Evolutionary conservation across 306 rosid genomes (phyloP).

Genomic region (Amphicarpaea edgeworthii): DNA sequence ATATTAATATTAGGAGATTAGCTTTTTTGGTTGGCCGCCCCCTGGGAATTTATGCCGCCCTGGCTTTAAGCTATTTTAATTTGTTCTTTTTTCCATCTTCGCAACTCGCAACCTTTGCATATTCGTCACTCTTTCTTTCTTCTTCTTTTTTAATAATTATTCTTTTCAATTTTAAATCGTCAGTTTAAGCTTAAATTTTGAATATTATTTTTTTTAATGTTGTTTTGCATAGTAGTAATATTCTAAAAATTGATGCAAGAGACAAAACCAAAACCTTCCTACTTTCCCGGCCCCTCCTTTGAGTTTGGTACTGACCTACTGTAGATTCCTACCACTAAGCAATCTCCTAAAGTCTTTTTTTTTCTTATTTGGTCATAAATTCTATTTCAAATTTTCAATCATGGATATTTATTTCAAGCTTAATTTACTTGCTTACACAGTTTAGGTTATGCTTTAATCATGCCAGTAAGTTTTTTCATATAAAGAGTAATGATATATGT

Average conservation of each 20-base stretch:
- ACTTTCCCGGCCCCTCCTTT: not conserved
- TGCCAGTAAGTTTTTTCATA: not conserved
- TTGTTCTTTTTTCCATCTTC: not conserved
- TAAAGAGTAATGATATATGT: too few relatives aligned
- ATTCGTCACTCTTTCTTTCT: constrained; percentile 13
- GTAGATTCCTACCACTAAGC: not conserved
- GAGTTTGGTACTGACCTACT: not conserved
- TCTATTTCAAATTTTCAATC: not conserved
- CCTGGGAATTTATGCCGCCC: constrained; percentile 18
- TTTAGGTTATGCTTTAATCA: not conserved
- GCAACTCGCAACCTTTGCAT: not conserved
- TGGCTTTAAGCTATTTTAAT: not conserved
- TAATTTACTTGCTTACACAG: not conserved
- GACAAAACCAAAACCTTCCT: not conserved
- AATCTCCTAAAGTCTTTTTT: not conserved
- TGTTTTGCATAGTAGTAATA: not conserved
- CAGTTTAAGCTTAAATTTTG: not conserved
- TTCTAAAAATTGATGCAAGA: not conserved
- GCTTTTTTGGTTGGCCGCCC: not conserved
- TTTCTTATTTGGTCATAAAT: not conserved
- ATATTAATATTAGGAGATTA: not conserved
- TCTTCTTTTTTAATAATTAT: not conserved
- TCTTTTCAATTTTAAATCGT: not conserved
- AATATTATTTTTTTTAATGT: not conserved
- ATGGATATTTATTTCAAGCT: not conserved